Base-by-base conservation (phyloP, 352 stramenopile genomes). In the Saprolegnia parasitica region DNA sequence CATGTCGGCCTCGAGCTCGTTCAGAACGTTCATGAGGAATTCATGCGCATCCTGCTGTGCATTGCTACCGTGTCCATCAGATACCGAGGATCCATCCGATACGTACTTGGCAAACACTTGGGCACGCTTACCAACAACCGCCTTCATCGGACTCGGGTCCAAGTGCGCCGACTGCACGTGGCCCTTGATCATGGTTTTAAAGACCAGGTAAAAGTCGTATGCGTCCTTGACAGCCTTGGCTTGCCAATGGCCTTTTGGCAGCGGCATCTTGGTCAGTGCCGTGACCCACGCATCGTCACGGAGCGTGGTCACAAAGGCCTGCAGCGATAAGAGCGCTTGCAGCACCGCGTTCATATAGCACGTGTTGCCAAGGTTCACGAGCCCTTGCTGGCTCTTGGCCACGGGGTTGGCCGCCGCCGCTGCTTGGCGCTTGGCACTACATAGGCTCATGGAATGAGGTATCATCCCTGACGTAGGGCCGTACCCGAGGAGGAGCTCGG, bases 311-410 rank as follows among this genome's bases (percentile, higher is more conserved):
- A 63, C 64, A 61, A 96, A 96, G 6, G 79, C 83, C 24, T 84
- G 83, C 39, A 96, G 60, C n/a, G 78, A 77, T 16, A 86, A 78
- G 16, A 96, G 68, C 2, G 87, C 80, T 58, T 96, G 87, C 11
- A 98, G 68, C 24, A 98, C 98, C 15, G 89, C 88, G 74, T 98
- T 98, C 81, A 98, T 95, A 72, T 96, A 96, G 75, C 88, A 96
- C 65, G 89, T 93, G 68, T 96, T 93, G 62, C 96, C 96, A 18
- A 98, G 75, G 73, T 98, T 98, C 21, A 97, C 71, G 21, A 98
- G 77, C n/a, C 96, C 96, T 42, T 93, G 87, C 0, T 77, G 83
- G n/a, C 81, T 83, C 47, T 80, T 79, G 29, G 76, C 74, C 21
- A 67, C 68, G 58, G 13, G 54, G 23, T 29, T 40, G 40, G 58